Base-by-base conservation (phyloP, 176 grass and related monocot species). In the Metroxylon sagu region DNA sequence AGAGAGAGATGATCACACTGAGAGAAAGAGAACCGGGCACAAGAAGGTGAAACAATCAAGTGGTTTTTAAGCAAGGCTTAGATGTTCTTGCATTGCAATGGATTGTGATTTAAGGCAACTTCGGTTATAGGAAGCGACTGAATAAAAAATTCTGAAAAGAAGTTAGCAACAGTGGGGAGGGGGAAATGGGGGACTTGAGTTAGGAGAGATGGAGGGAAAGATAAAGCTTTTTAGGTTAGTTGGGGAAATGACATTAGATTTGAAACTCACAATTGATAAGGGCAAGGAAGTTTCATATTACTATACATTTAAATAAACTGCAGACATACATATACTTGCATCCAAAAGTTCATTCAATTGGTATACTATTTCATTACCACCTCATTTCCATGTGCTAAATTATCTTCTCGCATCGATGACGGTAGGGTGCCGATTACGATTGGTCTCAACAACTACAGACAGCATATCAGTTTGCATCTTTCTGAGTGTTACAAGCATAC, bases 21-120 rank as follows among this genome's bases (percentile, higher is more conserved):
- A 59, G 14, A 59, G 25, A 59, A 25, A 30, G 26, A 43, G 35
- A 43, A 29, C 10, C 8, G 1, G 14, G 8, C 35, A 43, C 26
- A 54, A 25, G 58, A 59, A 64, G 67, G 59, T 51, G 68, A 53
- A 67, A 76, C 81, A 62, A 82, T 95, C 81, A 74, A 95, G 81
- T 89, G 64, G 69, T 68, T 65, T 88, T 67, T 19, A 95, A 85
- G 85, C 81, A 95, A 95, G 23, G 55, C 15, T 5, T 60, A 62
- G 75, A 57, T 64, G 71, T 31, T 30, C 26, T 62, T 72, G 31
- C 43, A 15, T 18, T 52, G 48, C 68, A 79, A 73, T 89, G 81
- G 81, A 89, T 95, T 95, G 71, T 43, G 74, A 79, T 70, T 77
- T 18, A 95, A 95, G 85, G 71, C 74, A 89, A 57, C 69, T 19